Base-by-base conservation (phyloP, 179 eudicot genomes). In the Carnegiea gigantea region DNA sequence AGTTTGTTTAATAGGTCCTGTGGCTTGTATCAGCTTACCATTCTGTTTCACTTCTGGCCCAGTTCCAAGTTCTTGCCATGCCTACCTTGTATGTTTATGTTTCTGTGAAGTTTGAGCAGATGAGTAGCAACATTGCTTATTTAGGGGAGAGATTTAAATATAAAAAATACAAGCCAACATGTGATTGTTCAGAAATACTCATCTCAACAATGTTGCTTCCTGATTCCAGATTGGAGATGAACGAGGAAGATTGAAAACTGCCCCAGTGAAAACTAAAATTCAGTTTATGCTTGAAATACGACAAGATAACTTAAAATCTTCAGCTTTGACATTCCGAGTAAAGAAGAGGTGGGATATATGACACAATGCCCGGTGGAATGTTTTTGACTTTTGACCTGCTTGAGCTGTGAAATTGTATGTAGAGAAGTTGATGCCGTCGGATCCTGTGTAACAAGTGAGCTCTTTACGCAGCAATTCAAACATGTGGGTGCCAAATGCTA, bases 221-320 rank as follows among this genome's bases (percentile, higher is more conserved):
- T 82, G 73, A 53, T 62, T 84, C 23, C 85, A 95, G 98, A 93
- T 90, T 77, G 98, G 98, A 83, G 94, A 95, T 84, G 98, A 93
- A 84, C 75, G 48, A 48, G 97, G 97, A 73, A 92, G 89, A 86
- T 90, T 91, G 54, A 95, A 95, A 88, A 83, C 89, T 12, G 93
- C 98, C 11, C 98, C 98, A 1, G 86, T 91, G 98, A 95, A 95
- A 88, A 89, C 79, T 86, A 95, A 95, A 84, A 84, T 93, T 71
- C 98, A 95, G 83, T 88, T 95, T 84, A 93, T 95, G 98, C 95
- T 95, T 80, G 97, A 95, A 87, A 97, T 95, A 73, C 98, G 97
- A 46, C 95, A 91, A 84, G 98, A 95, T 82, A 95, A 95, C 83
- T 86, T 95, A 38, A 91, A 85, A 84, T 85, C 97, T 18, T 90